Evolutionary conservation across 2,329 filamentous ascomycete species (phyloP).

Genomic region (Colletotrichum magnum): DNA sequence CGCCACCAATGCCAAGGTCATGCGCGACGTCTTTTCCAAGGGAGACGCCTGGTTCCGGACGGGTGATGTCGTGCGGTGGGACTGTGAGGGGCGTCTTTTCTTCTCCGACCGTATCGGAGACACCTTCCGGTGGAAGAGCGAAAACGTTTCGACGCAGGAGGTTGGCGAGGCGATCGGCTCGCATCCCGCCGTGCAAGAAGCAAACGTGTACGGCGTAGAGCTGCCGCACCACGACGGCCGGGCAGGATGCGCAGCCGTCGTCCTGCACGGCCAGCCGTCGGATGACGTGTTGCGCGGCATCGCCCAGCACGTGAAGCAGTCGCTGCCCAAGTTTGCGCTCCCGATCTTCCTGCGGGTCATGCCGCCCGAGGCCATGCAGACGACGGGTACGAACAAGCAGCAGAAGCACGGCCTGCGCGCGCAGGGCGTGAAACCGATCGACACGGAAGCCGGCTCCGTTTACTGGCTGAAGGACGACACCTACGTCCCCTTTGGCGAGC

Average conservation of each 20-base stretch:
- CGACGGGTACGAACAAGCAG: conserved; percentile 91
- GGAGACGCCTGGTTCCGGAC: conserved; percentile 88
- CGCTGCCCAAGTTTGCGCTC: conserved; percentile 80
- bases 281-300: conserved; percentile 69
- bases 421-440: conserved; percentile 79
- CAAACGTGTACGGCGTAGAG: conserved; percentile 88
- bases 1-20: conserved; percentile 80
- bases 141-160: conserved; percentile 87
- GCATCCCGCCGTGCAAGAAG: conserved; percentile 78
- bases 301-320: conserved; percentile 68
- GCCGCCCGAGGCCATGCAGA: conserved; percentile 68
- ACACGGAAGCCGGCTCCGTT: conserved; percentile 63
- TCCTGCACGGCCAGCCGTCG: conserved; percentile 63
- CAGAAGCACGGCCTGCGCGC: conserved; percentile 82
- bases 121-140: conserved; percentile 85
- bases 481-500: conserved; percentile 77
- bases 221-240: conserved; percentile 87
- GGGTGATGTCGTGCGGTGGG: conserved; percentile 84
- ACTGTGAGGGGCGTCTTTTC: conserved; percentile 78
- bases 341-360: conserved; percentile 84
- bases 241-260: conserved; percentile 83
- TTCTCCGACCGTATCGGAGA: conserved; percentile 88
- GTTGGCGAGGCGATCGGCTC: conserved; percentile 81
- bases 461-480: conserved; percentile 76
- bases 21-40: conserved; percentile 79